A percentile compares a stretch with the other conserved stretches of the same genome.
Evolutionary conservation across 768 basidiomycete species (phyloP).

Genomic region (Mrakia blollopis): DNA sequence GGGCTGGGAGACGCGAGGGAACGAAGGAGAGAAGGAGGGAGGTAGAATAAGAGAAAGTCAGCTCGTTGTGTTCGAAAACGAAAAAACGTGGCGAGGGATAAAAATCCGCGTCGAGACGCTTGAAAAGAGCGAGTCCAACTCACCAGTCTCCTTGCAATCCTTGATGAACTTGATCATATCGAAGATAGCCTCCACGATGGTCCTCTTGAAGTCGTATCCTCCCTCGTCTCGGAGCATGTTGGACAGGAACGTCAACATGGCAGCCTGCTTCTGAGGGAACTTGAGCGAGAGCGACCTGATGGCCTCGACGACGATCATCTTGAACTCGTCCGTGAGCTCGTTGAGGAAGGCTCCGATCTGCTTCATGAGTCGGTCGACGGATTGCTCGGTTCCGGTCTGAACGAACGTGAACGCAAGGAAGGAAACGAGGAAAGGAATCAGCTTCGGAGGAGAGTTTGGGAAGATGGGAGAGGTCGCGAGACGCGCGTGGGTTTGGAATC

Average conservation of each 20-base stretch:
- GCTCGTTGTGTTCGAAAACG: no score
- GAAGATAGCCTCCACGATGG: conserved; percentile 98
- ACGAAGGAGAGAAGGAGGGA: background rate
- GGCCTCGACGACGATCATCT: conserved; percentile 98
- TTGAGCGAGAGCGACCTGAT: conserved; percentile 98
- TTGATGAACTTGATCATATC: conserved; percentile 99
- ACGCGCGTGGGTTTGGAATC: background rate
- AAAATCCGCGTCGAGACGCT: background rate
- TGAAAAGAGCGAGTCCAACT: conserved; percentile 31
- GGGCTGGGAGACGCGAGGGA: conserved; percentile 49
- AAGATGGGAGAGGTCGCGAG: background rate
- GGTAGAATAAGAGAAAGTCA: no score
- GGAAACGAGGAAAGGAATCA: no score
- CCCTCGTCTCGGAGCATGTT: conserved; percentile 96
- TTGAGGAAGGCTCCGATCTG: conserved; percentile 98
- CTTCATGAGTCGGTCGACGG: conserved; percentile 97
- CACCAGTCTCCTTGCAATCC: conserved; percentile 85
- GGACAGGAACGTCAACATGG: conserved; percentile 95
- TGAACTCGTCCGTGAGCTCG: conserved; percentile 99
- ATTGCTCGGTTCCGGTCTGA: conserved; percentile 97
- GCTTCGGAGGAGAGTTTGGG: background rate
- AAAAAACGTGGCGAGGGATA: background rate
- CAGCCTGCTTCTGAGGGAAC: conserved; percentile 92
- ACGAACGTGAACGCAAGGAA: no score
- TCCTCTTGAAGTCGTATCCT: conserved; percentile 98